These are phyloP conservation scores for Cutaneotrichosporon cavernicola DNA, from an alignment of 1,284 basidiomycete genomes.

Conservation along the genomic window DNA sequence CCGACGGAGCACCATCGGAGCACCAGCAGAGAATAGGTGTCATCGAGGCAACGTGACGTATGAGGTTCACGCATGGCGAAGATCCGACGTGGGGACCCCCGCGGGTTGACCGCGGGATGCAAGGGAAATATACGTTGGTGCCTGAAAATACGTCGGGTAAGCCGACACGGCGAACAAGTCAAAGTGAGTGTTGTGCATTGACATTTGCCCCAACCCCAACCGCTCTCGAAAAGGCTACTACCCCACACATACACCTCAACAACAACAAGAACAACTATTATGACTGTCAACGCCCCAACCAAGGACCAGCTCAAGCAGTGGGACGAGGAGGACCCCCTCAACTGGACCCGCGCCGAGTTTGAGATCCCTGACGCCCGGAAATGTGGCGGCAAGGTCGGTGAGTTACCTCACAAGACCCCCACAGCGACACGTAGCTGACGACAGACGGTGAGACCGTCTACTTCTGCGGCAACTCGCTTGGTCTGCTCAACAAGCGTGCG, in stretches of 20 bases:
- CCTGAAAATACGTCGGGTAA: not conserved
- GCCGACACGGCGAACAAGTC: not conserved
- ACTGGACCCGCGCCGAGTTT: slow-evolving; percentile 51
- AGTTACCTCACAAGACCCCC: slow-evolving; percentile 14
- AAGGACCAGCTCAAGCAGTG: slow-evolving; percentile 29
- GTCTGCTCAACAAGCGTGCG: slow-evolving; percentile 73
- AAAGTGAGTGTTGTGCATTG: not conserved
- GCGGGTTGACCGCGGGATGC: not conserved
- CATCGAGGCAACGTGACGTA: not conserved
- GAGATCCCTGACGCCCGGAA: slow-evolving; percentile 47
- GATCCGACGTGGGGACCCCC: not conserved
- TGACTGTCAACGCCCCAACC: slow-evolving; percentile 18
- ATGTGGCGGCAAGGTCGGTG: slow-evolving; percentile 49
- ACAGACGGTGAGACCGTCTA: slow-evolving; percentile 61
- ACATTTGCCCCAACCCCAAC: not conserved
- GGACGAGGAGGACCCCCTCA: slow-evolving; percentile 47
- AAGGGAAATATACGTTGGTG: not conserved
- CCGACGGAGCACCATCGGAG: not conserved
- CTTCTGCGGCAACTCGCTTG: slow-evolving; percentile 95
- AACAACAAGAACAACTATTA: not conserved
- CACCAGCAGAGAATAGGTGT: too few species aligned
- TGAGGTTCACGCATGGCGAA: not conserved
- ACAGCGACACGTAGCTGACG: slow-evolving; percentile 8
- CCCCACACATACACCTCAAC: not conserved
- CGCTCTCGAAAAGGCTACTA: not conserved